phyloP scores from a whole-genome alignment of 306 rosid genomes.

The Dryas octopetala region DNA sequence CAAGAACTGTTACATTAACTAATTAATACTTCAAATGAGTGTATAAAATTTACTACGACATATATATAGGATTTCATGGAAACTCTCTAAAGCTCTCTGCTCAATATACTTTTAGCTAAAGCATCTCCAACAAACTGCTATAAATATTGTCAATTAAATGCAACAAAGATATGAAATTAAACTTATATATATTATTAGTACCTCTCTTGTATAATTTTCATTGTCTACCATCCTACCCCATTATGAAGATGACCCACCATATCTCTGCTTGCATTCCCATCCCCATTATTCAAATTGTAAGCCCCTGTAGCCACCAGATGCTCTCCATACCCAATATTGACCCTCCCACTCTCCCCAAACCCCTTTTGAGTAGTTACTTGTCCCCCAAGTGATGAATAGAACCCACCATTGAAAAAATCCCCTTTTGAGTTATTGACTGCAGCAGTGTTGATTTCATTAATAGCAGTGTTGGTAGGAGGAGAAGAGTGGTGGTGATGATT shows the following conservation, averaged over 20 bases:
- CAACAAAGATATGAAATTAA: constrained; percentile 3
- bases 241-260: constrained; percentile 50
- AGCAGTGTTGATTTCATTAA: constrained; percentile 17
- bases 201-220: neutral
- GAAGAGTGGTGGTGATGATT: constrained; percentile 10
- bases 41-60: neutral
- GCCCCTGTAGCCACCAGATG: constrained; percentile 19
- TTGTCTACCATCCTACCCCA: constrained; percentile 61
- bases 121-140: neutral
- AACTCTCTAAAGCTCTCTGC: neutral
- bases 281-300: constrained; percentile 37
- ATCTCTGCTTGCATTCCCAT: constrained; percentile 45
- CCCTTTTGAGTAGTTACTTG: constrained; percentile 29
- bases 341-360: constrained; percentile 38
- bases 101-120: neutral
- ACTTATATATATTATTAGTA: neutral
- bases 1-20: neutral
- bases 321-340: constrained; percentile 41
- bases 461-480: neutral
- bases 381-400: constrained; percentile 45
- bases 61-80: neutral
- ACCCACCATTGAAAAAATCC: constrained; percentile 47
- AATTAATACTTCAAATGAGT: neutral
- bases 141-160: neutral
- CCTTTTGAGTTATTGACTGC: constrained; percentile 8